Base-by-base conservation (phyloP, 768 basidiomycete genomes). In the Xerocomus potaroensis region DNA sequence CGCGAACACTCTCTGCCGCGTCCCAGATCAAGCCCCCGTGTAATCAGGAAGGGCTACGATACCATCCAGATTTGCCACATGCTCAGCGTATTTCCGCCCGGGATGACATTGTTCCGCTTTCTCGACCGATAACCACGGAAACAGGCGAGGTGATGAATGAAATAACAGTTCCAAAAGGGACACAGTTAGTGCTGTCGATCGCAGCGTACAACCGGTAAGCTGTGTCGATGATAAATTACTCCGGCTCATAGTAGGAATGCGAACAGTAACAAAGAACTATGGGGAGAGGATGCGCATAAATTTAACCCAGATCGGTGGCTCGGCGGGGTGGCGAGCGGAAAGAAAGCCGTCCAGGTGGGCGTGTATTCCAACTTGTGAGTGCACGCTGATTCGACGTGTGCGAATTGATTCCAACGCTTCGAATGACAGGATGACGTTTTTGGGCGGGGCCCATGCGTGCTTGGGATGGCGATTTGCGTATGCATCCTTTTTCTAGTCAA, bases 251-350 rank as follows among this genome's bases (percentile, higher is more conserved):
- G n/a, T 18, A 16, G 15, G n/a, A 16, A 16, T 34, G 33, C 16
- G 5, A 5, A 18, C 38, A 66, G 64, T 26, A 50, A 55, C 34
- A 51, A 48, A 26, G 55, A 67, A 3, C 21, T 67, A 1, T 66
- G 64, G 64, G 64, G 66, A 4, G 48, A 59, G 23, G 62, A 65
- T 26, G 63, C 64, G 5, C 56, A 65, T 23, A 35, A 51, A 19
- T 65, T 67, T 40, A 67, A 61, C 35, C 59, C 64, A 30, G 52
- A 61, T 29, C 51, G 59, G 18, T 65, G 63, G 56, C 31, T 62
- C 22, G 46, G 60, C 1, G 50, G 52, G 5, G 27, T 37, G 11
- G 53, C 37, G 1, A 53, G 40, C 7, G 49, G 37, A 18, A 57
- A 51, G 45, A 60, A 61, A 40, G 6, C 21, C 2, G 44, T 50